phyloP scores from a whole-genome alignment of 306 rosid species.

The Cucumis melo region DNA sequence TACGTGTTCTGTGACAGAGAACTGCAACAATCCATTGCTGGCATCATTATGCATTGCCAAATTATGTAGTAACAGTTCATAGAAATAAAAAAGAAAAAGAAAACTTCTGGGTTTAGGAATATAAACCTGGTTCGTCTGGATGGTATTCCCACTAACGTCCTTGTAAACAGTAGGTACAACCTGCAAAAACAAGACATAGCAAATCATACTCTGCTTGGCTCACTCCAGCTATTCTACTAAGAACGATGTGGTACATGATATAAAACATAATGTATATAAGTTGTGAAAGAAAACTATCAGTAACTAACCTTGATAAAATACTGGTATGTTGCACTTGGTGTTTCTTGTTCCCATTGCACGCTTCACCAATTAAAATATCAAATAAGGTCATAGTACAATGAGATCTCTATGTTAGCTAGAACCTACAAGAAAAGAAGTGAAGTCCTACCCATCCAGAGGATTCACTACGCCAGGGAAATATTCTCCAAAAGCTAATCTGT shows the following conservation, averaged over 20 bases:
- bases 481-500: conserved; percentile 71
- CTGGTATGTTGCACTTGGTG: conserved; percentile 88
- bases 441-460: conserved; percentile 75
- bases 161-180: conserved; percentile 94
- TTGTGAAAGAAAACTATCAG: not conserved
- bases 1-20: conserved; percentile 93
- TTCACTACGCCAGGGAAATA: conserved; percentile 89
- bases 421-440: conserved; percentile 11
- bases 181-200: conserved; percentile 22
- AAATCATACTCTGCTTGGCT: not conserved
- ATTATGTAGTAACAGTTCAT: not conserved
- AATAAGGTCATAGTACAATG: not conserved
- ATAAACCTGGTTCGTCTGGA: conserved; percentile 88
- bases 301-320: conserved; percentile 87
- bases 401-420: not conserved
- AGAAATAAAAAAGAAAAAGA: no score
- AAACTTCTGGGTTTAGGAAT: not conserved
- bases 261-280: not conserved
- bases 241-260: not conserved
- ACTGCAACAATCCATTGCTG: conserved; percentile 39
- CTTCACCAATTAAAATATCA: conserved; percentile 27
- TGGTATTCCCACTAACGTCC: conserved; percentile 64
- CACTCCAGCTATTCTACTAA: not conserved
- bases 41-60: not conserved
- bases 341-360: conserved; percentile 67